phyloP scores from a whole-genome alignment of 331 rosid species.

The Pyrus hybrid region DNA sequence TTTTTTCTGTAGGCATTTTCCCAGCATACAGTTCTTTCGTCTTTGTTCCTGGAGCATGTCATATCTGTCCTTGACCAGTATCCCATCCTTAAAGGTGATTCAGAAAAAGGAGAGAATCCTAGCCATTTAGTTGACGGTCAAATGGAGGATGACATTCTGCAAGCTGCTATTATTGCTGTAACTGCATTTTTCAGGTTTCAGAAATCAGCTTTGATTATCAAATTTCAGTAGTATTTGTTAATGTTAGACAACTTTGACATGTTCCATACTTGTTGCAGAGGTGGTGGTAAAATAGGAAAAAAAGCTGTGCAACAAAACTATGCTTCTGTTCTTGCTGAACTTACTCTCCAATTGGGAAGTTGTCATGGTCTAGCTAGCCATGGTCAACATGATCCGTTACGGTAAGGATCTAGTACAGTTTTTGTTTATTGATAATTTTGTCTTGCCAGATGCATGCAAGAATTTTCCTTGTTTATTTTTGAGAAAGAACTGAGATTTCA shows the following conservation, averaged over 20 bases:
- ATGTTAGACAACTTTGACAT: slow-evolving; percentile 10
- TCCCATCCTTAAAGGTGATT: slow-evolving; percentile 53
- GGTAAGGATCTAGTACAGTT: slow-evolving; percentile 31
- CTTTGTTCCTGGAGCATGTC: slow-evolving; percentile 80
- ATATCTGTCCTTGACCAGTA: slow-evolving; percentile 64
- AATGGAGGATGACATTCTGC: slow-evolving; percentile 59
- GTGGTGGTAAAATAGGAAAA: slow-evolving; percentile 98
- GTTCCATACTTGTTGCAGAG: slow-evolving; percentile 49
- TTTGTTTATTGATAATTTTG: background rate
- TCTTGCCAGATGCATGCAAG: background rate
- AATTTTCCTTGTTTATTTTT: too few relatives aligned
- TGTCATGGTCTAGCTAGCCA: slow-evolving; percentile 71
- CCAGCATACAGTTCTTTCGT: slow-evolving; percentile 74
- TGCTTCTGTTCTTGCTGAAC: slow-evolving; percentile 93
- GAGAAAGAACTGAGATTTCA: too few relatives aligned
- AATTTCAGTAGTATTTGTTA: slow-evolving; percentile 9
- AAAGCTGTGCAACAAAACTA: slow-evolving; percentile 82
- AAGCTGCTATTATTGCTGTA: slow-evolving; percentile 82
- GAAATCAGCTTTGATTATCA: background rate
- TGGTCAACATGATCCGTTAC: slow-evolving; percentile 74
- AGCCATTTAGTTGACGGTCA: slow-evolving; percentile 45
- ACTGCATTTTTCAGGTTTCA: slow-evolving; percentile 93
- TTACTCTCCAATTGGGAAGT: slow-evolving; percentile 83
- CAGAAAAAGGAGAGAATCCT: slow-evolving; percentile 51
- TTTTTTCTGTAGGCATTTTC: slow-evolving; percentile 68